Evolutionary conservation across 768 basidiomycete genomes (phyloP).

Genomic region (Boletus huronensis): DNA sequence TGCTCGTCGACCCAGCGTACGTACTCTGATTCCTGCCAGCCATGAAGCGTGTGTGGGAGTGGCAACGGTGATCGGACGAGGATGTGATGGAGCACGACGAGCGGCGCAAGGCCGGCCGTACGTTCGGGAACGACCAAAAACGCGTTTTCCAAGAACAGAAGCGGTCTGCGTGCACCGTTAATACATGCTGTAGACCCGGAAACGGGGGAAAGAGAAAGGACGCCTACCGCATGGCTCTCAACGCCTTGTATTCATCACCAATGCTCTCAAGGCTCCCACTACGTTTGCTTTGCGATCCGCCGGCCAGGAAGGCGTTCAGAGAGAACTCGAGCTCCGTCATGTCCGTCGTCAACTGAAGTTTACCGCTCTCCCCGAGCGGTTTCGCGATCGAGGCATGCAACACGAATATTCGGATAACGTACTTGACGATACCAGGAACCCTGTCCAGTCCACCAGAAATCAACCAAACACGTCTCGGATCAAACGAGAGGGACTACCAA

Average conservation of each 20-base stretch:
- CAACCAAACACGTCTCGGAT: not conserved
- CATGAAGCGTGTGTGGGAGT: conserved; percentile 84
- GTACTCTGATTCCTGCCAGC: conserved; percentile 96
- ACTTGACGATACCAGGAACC: conserved; percentile 65
- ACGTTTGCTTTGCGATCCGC: conserved; percentile 54
- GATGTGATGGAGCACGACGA: conserved; percentile 89
- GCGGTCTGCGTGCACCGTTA: conserved; percentile 47
- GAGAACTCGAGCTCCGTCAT: conserved; percentile 97
- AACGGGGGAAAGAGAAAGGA: not conserved
- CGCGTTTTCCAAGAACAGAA: conserved; percentile 84
- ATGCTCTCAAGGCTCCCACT: conserved; percentile 67
- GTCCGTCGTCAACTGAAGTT: conserved; percentile 90
- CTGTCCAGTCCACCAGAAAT: conserved; percentile 35
- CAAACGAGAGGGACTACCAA: conserved; percentile 51
- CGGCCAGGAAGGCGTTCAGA: conserved; percentile 71
- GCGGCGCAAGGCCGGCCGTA: conserved; percentile 76
- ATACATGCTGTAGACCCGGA: not conserved
- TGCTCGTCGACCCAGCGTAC: conserved; percentile 96
- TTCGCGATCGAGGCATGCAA: conserved; percentile 91
- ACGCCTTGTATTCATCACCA: conserved; percentile 81
- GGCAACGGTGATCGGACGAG: conserved; percentile 84
- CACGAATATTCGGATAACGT: conserved; percentile 82
- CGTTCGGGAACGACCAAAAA: conserved; percentile 60
- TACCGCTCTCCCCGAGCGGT: conserved; percentile 89
- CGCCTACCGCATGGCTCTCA: conserved; percentile 82